phyloP scores from a whole-genome alignment of 208 protist genomes.

The Leishmania aethiopica region DNA sequence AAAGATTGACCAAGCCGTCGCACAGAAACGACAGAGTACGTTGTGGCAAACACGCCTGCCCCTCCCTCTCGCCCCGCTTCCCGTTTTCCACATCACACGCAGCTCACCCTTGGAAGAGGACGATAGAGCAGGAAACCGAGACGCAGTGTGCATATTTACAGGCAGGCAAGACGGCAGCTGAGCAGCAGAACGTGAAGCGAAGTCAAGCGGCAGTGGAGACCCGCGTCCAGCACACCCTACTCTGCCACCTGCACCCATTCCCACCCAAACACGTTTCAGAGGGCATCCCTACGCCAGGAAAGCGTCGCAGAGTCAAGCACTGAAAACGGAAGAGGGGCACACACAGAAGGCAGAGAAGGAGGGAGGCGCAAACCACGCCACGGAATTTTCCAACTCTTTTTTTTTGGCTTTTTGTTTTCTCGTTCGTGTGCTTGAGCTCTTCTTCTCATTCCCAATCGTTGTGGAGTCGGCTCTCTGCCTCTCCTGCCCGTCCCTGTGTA shows the following conservation, averaged over 20 bases:
- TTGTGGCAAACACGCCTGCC: background rate
- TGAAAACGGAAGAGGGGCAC: background rate
- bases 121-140: background rate
- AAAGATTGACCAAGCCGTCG: background rate
- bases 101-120: background rate
- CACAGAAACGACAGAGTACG: background rate
- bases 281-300: background rate
- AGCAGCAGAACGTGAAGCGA: background rate
- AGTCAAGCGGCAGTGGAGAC: background rate
- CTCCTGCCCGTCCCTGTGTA: too few species aligned
- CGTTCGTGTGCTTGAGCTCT: too few species aligned
- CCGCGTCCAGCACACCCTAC: background rate
- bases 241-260: too few species aligned
- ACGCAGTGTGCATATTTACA: background rate
- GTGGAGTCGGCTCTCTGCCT: background rate
- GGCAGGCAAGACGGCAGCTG: background rate
- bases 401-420: too few species aligned
- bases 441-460: too few species aligned
- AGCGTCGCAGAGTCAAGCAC: background rate
- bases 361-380: background rate
- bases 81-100: background rate
- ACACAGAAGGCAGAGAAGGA: background rate
- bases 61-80: background rate
- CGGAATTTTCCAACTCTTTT: too few species aligned
- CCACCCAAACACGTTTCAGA: background rate